phyloP scores from a whole-genome alignment of 164 flowering plant species.

The Aristolochia contorta region DNA sequence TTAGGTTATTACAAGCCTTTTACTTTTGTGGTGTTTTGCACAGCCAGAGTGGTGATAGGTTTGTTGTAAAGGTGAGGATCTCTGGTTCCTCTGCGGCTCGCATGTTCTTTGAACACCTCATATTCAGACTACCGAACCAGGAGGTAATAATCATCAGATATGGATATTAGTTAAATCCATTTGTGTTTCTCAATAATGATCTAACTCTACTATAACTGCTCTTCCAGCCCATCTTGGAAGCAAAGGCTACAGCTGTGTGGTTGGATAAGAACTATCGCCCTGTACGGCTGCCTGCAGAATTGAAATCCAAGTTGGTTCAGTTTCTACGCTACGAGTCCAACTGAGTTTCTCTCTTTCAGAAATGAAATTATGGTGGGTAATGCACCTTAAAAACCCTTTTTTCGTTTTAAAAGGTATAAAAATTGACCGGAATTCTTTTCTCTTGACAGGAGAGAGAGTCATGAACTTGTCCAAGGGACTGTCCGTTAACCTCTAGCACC shows the following conservation, averaged over 20 bases:
- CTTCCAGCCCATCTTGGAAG: constrained; percentile 66
- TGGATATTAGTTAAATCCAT: background rate
- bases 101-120: constrained; percentile 63
- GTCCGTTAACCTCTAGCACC: too few species aligned
- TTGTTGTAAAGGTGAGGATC: constrained; percentile 75
- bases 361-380: too few species aligned
- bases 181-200: background rate
- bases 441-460: too few species aligned
- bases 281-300: constrained; percentile 61
- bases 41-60: constrained; percentile 73
- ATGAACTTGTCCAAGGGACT: too few species aligned
- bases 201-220: background rate
- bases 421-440: too few species aligned
- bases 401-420: too few species aligned
- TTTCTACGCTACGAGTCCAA: constrained; percentile 24
- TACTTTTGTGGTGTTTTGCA: constrained; percentile 10
- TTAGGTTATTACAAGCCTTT: background rate
- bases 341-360: background rate
- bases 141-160: constrained; percentile 42
- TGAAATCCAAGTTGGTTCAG: constrained; percentile 48
- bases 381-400: too few species aligned
- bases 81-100: constrained; percentile 74
- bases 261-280: constrained; percentile 73
- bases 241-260: constrained; percentile 69
- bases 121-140: constrained; percentile 64